Conservation (phyloP, 2,329 filamentous ascomycete species). For the Ophiostoma angusticollis region DNA sequence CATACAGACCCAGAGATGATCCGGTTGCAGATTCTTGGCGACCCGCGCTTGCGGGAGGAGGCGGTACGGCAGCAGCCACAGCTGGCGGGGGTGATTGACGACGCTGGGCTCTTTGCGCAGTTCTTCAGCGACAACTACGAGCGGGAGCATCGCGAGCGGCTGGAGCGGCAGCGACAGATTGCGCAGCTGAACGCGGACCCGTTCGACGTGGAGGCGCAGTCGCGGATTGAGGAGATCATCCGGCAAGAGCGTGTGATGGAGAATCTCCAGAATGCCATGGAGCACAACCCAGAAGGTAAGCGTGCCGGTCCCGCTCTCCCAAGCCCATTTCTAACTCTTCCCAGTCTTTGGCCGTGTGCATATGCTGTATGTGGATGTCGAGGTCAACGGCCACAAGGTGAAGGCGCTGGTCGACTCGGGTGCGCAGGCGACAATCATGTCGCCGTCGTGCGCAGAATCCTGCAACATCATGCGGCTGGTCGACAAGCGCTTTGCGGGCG, state of each 20-base stretch:
- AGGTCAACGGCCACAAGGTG: slow-evolving; percentile 83
- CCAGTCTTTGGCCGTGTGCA: slow-evolving; percentile 86
- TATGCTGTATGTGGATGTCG: slow-evolving; percentile 91
- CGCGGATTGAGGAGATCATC: slow-evolving; percentile 92
- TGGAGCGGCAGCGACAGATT: slow-evolving; percentile 71
- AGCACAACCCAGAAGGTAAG: slow-evolving; percentile 91
- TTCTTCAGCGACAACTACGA: slow-evolving; percentile 56
- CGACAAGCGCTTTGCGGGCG: slow-evolving; percentile 80
- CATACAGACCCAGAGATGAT: slow-evolving; percentile 65
- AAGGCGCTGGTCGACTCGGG: slow-evolving; percentile 97
- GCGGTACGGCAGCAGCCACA: slow-evolving; percentile 62
- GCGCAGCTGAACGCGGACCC: slow-evolving; percentile 81
- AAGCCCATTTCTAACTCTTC: neutral
- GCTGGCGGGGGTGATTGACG: slow-evolving; percentile 62
- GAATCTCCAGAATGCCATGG: slow-evolving; percentile 91
- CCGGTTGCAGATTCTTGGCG: slow-evolving; percentile 68
- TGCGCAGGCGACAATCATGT: slow-evolving; percentile 98
- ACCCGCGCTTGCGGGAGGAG: slow-evolving; percentile 59
- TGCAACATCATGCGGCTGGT: slow-evolving; percentile 96
- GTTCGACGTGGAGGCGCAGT: slow-evolving; percentile 84
- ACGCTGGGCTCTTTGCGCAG: slow-evolving; percentile 63
- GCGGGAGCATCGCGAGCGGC: slow-evolving; percentile 58
- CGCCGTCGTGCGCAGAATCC: slow-evolving; percentile 74
- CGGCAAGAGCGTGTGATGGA: slow-evolving; percentile 87
- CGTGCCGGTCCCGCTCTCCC: slow-evolving; percentile 6